A percentile compares a stretch with the other conserved stretches of the same genome.
Evolutionary conservation across 345 rosid genomes (phyloP).

Genomic region (Mangifera indica): DNA sequence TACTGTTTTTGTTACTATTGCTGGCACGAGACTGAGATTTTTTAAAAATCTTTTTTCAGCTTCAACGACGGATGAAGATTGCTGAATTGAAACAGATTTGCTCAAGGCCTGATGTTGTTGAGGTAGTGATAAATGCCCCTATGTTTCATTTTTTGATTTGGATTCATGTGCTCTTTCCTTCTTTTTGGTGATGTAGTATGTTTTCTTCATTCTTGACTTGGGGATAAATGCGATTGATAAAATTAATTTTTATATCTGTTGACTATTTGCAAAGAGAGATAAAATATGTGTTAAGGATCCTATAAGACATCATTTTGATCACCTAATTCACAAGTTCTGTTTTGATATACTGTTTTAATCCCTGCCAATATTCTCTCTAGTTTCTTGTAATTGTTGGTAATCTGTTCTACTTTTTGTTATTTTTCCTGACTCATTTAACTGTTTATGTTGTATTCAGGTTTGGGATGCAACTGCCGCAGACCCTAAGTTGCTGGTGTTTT

Average conservation of each 20-base stretch:
- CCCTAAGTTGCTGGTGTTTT: conserved; percentile 87
- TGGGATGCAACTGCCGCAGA: conserved; percentile 99
- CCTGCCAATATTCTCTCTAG: neutral
- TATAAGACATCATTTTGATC: neutral
- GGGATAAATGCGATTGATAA: neutral
- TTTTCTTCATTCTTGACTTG: neutral
- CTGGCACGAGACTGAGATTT: conserved; percentile 11
- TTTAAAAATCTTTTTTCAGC: conserved; percentile 43
- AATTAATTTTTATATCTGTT: neutral
- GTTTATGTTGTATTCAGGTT: conserved; percentile 50
- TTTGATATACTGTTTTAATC: neutral
- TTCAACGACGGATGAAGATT: conserved; percentile 88
- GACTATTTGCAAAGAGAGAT: neutral
- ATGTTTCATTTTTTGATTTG: neutral
- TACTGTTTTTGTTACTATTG: neutral
- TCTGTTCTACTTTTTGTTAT: neutral
- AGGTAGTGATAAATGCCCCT: conserved; percentile 46
- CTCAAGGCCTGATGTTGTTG: conserved; percentile 98
- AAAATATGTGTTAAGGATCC: neutral
- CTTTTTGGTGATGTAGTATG: neutral
- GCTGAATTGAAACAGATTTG: conserved; percentile 90
- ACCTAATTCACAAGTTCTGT: neutral
- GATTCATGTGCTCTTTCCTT: neutral
- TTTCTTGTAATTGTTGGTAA: neutral
- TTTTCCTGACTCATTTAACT: neutral